Percentiles rank a stretch among this genome's conserved stretches.
Evolutionary conservation across 2,329 filamentous ascomycete genomes (phyloP).

Genomic region (Byssothecium circinans): DNA sequence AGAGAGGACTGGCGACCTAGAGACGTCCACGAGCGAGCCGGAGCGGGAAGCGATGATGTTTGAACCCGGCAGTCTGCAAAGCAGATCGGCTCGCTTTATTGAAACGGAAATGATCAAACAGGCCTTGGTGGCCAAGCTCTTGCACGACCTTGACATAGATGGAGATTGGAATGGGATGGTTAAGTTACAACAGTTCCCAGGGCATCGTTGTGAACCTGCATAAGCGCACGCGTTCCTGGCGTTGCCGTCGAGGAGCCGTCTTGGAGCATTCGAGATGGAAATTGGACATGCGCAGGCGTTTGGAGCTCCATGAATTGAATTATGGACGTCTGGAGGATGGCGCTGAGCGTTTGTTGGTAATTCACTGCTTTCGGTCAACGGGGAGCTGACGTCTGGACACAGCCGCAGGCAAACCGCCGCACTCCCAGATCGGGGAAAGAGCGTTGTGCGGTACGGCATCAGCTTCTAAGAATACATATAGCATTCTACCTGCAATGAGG

Average conservation of each 20-base stretch:
- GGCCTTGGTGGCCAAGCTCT: slow-evolving; percentile 5
- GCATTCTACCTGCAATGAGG: too few species aligned
- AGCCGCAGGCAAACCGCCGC: slow-evolving; percentile 36
- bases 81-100: slow-evolving; percentile 10
- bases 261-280: too few species aligned
- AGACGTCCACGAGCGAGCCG: slow-evolving; percentile 2
- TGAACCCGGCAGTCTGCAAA: slow-evolving; percentile 8
- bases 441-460: slow-evolving; percentile 32
- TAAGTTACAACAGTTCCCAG: not conserved
- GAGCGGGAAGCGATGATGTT: too few species aligned
- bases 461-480: slow-evolving; percentile 42
- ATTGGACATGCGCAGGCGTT: too few species aligned
- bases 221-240: slow-evolving; percentile 8
- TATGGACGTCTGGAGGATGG: too few species aligned
- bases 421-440: slow-evolving; percentile 24
- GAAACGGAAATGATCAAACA: slow-evolving; percentile 20
- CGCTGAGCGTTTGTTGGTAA: slow-evolving; percentile 12
- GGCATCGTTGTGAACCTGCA: slow-evolving; percentile 9
- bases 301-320: too few species aligned
- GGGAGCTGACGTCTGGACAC: slow-evolving; percentile 35
- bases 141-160: slow-evolving; percentile 11
- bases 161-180: slow-evolving; percentile 2
- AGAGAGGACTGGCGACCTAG: slow-evolving; percentile 1
- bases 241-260: too few species aligned
- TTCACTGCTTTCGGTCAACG: slow-evolving; percentile 24